Base-by-base conservation (phyloP, 495 filamentous ascomycete species). In the Penicillium salamii region DNA sequence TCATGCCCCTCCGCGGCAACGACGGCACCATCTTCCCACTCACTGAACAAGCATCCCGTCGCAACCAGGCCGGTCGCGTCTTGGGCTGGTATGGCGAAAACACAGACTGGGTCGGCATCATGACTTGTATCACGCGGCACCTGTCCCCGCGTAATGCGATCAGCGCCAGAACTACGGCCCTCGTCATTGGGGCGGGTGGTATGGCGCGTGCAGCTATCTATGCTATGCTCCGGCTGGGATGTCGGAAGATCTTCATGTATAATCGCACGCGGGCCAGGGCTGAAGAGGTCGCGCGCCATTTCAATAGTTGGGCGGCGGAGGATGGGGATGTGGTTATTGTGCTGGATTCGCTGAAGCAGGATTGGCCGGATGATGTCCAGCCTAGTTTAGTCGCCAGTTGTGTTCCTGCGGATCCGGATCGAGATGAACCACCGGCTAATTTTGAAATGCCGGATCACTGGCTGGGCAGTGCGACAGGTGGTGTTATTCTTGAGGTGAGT, bases 181-280 rank as follows among this genome's bases (percentile, higher is more conserved):
- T 93, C 3, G 83, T 93, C 9, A 79, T 91, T 48, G 89, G 89
- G 17, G 88, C 89, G 0, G 89, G 89, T 26, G 88, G 88, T 2
- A 91, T 91, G 86, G 88, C 85, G 11, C 76, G 89, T 31, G 85
- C 88, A 2, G 85, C 89, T 19, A 79, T 90, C 24, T 91, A 91
- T 53, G 86, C 89, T 5, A 76, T 93, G 65, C 81, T 90, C 20
- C 84, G 85, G 55, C 72, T 91, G 1, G 88, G 88, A 6, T 89
- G 88, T 50, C 80, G 83, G 7, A 84, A 87, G 52, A 84, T 93
- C n/a, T 89, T 90, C 58, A 77, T 91, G 39, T 83, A 81, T 55
- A 91, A 91, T 50, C 76, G 87, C n/a, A 89, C 84, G 0, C 58
- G 71, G 21, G 67, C 65, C 5, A 80, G 80, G 19, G 87, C 87